Evolutionary conservation across 2,329 filamentous ascomycete genomes (phyloP).

Genomic region (Ascomycota sp.): DNA sequence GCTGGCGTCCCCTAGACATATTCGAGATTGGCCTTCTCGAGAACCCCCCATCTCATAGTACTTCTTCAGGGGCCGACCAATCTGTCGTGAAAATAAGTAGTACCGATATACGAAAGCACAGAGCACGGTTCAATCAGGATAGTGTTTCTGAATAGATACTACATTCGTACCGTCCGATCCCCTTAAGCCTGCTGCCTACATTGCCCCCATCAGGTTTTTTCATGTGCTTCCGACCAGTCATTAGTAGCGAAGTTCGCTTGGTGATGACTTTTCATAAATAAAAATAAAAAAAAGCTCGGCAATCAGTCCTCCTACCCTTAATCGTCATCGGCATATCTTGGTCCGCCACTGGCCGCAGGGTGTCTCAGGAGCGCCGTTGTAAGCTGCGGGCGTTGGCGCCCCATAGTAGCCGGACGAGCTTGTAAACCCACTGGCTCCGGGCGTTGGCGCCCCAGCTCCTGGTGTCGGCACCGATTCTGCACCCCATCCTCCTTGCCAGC

Average conservation of each 20-base stretch:
- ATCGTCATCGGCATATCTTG: slow-evolving; percentile 32
- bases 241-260: too few relatives aligned
- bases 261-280: too few relatives aligned
- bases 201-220: too few relatives aligned
- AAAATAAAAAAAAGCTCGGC: too few relatives aligned
- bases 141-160: too few relatives aligned
- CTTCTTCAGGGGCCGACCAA: not conserved
- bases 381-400: slow-evolving; percentile 46
- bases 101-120: slow-evolving; percentile 50
- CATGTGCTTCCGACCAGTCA: too few relatives aligned
- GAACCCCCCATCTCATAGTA: slow-evolving; percentile 29
- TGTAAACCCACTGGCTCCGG: slow-evolving; percentile 36
- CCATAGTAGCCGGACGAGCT: slow-evolving; percentile 20
- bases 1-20: slow-evolving; percentile 56
- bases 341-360: slow-evolving; percentile 39
- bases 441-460: slow-evolving; percentile 46
- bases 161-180: too few relatives aligned
- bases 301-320: slow-evolving; percentile 2
- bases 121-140: too few relatives aligned
- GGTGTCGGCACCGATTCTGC: slow-evolving; percentile 47
- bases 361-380: slow-evolving; percentile 33
- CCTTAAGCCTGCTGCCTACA: too few relatives aligned
- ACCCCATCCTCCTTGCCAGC: slow-evolving; percentile 38
- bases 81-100: slow-evolving; percentile 63
- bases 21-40: slow-evolving; percentile 85